Base-by-base conservation (phyloP, 345 rosid genomes). In the Kandelia obovata region DNA sequence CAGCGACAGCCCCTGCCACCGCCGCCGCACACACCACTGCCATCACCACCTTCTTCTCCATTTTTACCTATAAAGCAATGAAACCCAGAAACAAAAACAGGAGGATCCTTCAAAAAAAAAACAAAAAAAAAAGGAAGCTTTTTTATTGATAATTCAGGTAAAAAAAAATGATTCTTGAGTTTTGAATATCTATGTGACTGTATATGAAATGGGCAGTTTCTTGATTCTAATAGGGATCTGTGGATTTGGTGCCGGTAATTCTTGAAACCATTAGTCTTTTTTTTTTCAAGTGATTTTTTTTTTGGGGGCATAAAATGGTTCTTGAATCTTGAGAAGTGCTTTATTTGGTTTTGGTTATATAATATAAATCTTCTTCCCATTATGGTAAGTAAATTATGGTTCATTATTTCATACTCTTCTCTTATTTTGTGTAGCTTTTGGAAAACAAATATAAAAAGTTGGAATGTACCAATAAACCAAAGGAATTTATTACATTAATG, bases 11-110 rank as follows among this genome's bases (percentile, higher is more conserved):
- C 6, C 73, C 89, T 11, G 83, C 66, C 62, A 61, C 76, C 39
- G 76, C 75, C 2, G 70, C 75, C 17, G 19, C 66, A 39, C 76
- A 73, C 3, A 73, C 67, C 23, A 66, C 90, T 71, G 88, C 86
- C 74, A 85, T 83, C 53, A 85, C 86, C 53, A 83, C 85, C 59
- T 77, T 85, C 78, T 85, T 86, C 83, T 88, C 83, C 85, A 89
- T 85, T 62, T 31, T 73, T 51, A n/a, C 37, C 49, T 4, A 13
- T 65, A 67, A 64, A 32, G 2, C 26, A 49, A 72, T 30, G 37
- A 28, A 13, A 72, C 69, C 68, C 46, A 64, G 68, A 71, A 25
- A 17, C 39, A 34, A 60, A 10, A 25, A 60, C 27, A 68, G 19
- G 49, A n/a, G 5, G 34, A 21, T n/a, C 20, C 57, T 57, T 43